A percentile compares a stretch with the other conserved stretches of the same genome.
These are phyloP conservation scores for Achlya hypogyna DNA, from an alignment of 352 stramenopile species.

Conservation along the genomic window DNA sequence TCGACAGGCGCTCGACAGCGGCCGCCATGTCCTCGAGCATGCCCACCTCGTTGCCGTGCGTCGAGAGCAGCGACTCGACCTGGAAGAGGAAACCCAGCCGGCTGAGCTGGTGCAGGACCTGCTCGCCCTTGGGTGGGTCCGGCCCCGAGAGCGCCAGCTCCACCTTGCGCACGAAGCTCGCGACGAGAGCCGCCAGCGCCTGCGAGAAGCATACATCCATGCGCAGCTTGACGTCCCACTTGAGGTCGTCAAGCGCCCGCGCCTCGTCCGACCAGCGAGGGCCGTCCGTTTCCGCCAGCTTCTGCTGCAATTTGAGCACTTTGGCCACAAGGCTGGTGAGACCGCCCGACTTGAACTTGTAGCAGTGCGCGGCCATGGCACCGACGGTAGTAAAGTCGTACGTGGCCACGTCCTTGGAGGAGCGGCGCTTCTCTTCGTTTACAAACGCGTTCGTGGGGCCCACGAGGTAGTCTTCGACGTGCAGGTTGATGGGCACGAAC, in stretches of 20 bases:
- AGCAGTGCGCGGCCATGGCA: slow-evolving; percentile 67
- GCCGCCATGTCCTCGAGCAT: slow-evolving; percentile 92
- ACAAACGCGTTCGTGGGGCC: slow-evolving; percentile 76
- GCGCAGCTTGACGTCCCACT: slow-evolving; percentile 77
- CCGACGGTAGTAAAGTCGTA: slow-evolving; percentile 83
- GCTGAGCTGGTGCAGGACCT: slow-evolving; percentile 74
- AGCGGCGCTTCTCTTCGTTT: slow-evolving; percentile 63
- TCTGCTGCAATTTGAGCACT: slow-evolving; percentile 74
- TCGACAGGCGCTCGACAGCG: slow-evolving; percentile 68
- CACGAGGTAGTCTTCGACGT: slow-evolving; percentile 80
- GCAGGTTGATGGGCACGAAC: slow-evolving; percentile 82
- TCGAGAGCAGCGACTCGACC: slow-evolving; percentile 91
- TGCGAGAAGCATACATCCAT: slow-evolving; percentile 79
- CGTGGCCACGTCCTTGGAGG: slow-evolving; percentile 71
- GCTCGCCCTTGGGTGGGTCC: slow-evolving; percentile 58
- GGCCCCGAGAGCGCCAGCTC: slow-evolving; percentile 75
- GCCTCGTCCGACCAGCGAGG: slow-evolving; percentile 75
- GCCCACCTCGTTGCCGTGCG: slow-evolving; percentile 92
- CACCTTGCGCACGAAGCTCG: slow-evolving; percentile 79
- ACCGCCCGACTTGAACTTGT: slow-evolving; percentile 83
- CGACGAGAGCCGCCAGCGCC: slow-evolving; percentile 57
- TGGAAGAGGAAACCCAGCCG: slow-evolving; percentile 82
- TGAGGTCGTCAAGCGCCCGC: slow-evolving; percentile 73
- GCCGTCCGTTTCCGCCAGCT: slow-evolving; percentile 54
- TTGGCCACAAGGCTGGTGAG: slow-evolving; percentile 71